Percentiles rank a stretch among this genome's conserved stretches.
These are phyloP conservation scores for Metarhizium guizhouense DNA, from an alignment of 2,329 filamentous ascomycete species.

Conservation along the genomic window DNA sequence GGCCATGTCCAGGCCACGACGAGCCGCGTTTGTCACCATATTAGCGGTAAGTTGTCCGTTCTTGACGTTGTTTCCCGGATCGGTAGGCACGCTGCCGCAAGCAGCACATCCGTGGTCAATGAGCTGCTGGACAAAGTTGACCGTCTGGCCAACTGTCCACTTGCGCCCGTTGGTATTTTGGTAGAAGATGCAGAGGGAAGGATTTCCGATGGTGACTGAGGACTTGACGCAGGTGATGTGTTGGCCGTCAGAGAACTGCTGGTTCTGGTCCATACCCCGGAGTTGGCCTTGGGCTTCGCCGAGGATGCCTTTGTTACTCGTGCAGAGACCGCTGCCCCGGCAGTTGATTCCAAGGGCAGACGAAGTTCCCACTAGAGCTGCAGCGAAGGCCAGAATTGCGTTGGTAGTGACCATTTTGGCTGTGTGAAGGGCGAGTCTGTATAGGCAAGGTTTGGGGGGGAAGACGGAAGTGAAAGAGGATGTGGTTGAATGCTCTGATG, in stretches of 20 bases:
- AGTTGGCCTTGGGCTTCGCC: conserved; percentile 6
- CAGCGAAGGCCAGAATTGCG: neutral
- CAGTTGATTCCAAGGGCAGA: conserved; percentile 9
- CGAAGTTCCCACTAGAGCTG: neutral
- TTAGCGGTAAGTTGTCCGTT: conserved; percentile 9
- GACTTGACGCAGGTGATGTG: conserved; percentile 7
- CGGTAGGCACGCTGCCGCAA: neutral
- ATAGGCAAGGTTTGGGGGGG: no score
- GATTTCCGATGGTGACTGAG: conserved; percentile 5
- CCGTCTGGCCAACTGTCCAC: conserved; percentile 9
- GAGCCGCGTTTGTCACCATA: conserved; percentile 6
- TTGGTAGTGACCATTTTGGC: neutral
- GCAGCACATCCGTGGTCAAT: neutral
- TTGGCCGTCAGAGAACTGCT: conserved; percentile 5
- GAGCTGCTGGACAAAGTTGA: conserved; percentile 4
- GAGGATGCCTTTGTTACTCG: conserved; percentile 7
- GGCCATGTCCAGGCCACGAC: conserved; percentile 2
- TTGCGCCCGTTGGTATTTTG: conserved; percentile 7
- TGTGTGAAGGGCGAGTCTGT: no score
- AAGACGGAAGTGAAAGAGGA: no score
- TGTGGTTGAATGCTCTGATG: no score
- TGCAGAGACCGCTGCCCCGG: conserved; percentile 8
- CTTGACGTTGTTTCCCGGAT: conserved; percentile 9
- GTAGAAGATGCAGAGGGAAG: conserved; percentile 7
- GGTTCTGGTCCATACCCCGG: conserved; percentile 7